phyloP scores from a whole-genome alignment of 78 protist species.

The Dictyostelium purpureum region DNA sequence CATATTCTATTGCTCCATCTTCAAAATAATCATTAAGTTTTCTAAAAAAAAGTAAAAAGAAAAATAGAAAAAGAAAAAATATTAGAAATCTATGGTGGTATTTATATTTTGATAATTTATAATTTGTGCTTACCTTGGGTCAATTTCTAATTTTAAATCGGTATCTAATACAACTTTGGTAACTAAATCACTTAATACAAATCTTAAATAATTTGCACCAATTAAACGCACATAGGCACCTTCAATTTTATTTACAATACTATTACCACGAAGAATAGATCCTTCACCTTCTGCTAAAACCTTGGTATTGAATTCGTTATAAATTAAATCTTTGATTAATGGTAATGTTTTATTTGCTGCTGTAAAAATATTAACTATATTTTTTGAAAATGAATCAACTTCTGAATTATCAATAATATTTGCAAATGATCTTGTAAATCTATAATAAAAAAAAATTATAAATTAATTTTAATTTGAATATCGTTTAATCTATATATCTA shows the following conservation, averaged over 20 bases:
- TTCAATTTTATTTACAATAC: constrained; percentile 74
- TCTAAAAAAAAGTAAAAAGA: no score
- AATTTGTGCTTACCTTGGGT: constrained; percentile 14
- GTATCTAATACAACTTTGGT: constrained; percentile 41
- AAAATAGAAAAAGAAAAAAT: background rate
- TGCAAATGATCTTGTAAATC: constrained; percentile 65
- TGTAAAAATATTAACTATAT: constrained; percentile 53
- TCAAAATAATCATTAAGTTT: constrained; percentile 37
- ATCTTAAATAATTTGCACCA: constrained; percentile 66
- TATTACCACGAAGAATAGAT: constrained; percentile 71
- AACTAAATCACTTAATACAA: constrained; percentile 70
- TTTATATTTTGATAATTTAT: no score
- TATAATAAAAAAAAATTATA: background rate
- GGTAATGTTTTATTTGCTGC: constrained; percentile 73
- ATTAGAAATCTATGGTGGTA: background rate
- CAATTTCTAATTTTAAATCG: constrained; percentile 66
- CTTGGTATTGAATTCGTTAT: constrained; percentile 47
- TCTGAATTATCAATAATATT: constrained; percentile 74
- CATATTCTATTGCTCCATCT: background rate
- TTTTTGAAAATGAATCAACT: constrained; percentile 69
- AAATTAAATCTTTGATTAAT: constrained; percentile 59
- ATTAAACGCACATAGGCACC: constrained; percentile 78
- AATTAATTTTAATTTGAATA: background rate
- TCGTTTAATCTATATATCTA: background rate
- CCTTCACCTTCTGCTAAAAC: constrained; percentile 58